phyloP scores from a whole-genome alignment of 129 eudicot genomes.

The Erigeron canadensis region DNA sequence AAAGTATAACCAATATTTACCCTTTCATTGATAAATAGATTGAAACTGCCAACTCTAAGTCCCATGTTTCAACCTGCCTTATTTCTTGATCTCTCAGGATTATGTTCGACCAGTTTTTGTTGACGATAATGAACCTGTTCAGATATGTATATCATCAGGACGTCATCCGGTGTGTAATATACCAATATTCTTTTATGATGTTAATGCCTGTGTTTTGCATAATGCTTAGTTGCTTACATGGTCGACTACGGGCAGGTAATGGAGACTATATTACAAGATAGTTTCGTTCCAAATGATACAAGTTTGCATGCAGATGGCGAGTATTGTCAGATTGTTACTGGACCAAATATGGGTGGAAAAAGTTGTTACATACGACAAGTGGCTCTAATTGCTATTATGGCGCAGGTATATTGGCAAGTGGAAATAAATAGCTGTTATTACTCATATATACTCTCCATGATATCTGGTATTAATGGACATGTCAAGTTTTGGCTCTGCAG shows the following conservation, averaged over 20 bases:
- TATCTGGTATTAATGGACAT: too few species aligned
- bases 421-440: not conserved
- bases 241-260: constrained; percentile 54
- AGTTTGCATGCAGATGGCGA: constrained; percentile 61
- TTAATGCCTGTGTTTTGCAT: not conserved
- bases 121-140: constrained; percentile 68
- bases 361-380: constrained; percentile 99
- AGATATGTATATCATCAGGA: constrained; percentile 69
- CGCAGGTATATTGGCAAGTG: constrained; percentile 54
- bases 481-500: too few species aligned
- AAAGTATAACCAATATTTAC: not conserved
- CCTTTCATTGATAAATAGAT: not conserved
- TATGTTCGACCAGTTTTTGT: constrained; percentile 79
- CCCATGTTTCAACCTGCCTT: constrained; percentile 15
- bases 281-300: constrained; percentile 89
- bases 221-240: constrained; percentile 23
- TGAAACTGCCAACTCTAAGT: not conserved
- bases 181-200: not conserved
- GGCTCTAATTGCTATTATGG: constrained; percentile 93
- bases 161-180: constrained; percentile 82
- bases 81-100: constrained; percentile 40
- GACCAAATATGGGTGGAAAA: constrained; percentile 99
- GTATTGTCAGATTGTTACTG: constrained; percentile 87
- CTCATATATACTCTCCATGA: not conserved
- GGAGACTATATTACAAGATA: constrained; percentile 66